A percentile compares a stretch with the other conserved stretches of the same genome.
These are phyloP conservation scores for Pseudogymnoascus sp. DNA, from an alignment of 2,329 filamentous ascomycete species.

Conservation along the genomic window DNA sequence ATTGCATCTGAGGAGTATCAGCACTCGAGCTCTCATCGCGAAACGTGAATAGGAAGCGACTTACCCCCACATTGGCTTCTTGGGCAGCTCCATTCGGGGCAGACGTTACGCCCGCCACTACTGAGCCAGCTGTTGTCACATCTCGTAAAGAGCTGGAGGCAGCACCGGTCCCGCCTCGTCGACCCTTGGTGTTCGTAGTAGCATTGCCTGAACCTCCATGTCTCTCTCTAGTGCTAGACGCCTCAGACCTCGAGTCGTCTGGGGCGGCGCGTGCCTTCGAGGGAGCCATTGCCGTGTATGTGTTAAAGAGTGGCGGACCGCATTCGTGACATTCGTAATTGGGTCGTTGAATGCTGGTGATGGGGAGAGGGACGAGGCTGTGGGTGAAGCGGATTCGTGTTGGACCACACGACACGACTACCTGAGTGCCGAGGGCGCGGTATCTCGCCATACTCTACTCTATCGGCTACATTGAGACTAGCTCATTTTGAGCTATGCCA, in stretches of 20 bases:
- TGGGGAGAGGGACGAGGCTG: background rate
- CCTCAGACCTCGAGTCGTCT: slow-evolving; percentile 33
- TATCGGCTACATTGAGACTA: slow-evolving; percentile 1
- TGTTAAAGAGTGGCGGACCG: slow-evolving; percentile 4
- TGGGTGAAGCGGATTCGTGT: background rate
- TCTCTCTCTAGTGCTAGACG: slow-evolving; percentile 34
- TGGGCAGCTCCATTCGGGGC: slow-evolving; percentile 16
- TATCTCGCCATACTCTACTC: background rate
- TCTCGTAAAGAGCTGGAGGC: slow-evolving; percentile 27
- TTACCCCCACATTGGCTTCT: slow-evolving; percentile 27
- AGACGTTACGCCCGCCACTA: slow-evolving; percentile 13
- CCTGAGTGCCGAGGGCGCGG: background rate
- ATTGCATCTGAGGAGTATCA: slow-evolving; percentile 46
- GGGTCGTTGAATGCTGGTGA: background rate
- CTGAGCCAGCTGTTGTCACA: slow-evolving; percentile 17
- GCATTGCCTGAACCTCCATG: slow-evolving; percentile 6
- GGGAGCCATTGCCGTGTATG: slow-evolving; percentile 26
- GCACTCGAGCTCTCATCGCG: slow-evolving; percentile 5
- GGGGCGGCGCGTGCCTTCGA: slow-evolving; percentile 27
- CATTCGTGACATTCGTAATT: background rate
- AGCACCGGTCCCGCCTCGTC: slow-evolving; percentile 23
- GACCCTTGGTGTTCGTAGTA: slow-evolving; percentile 25
- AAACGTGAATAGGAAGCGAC: slow-evolving; percentile 12
- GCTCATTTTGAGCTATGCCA: background rate
- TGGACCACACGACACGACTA: background rate